Conservation (phyloP, 371 early-diverging fungal species). For the Polyrhizophydium stewartii region DNA sequence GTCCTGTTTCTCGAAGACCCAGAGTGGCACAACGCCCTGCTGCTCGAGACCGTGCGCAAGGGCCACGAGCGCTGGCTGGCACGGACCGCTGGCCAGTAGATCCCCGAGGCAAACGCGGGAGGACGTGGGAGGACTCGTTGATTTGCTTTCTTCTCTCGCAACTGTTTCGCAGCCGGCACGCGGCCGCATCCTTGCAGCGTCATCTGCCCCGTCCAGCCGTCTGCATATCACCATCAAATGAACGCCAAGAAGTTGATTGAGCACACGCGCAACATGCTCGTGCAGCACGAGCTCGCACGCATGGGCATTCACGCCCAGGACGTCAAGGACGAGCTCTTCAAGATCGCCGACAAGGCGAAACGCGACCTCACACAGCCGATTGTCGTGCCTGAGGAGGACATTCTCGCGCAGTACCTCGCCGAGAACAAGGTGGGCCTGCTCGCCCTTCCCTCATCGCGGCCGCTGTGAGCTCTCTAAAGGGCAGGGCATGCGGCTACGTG, state of each 20-base stretch:
- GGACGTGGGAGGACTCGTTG: too few relatives aligned
- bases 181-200: too few relatives aligned
- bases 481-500: too few relatives aligned
- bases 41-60: background rate
- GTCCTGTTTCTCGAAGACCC: slow-evolving; percentile 26
- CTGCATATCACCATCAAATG: too few relatives aligned
- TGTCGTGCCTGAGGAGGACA: slow-evolving; percentile 24
- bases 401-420: slow-evolving; percentile 21
- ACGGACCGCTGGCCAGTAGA: too few relatives aligned
- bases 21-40: slow-evolving; percentile 20
- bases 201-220: too few relatives aligned
- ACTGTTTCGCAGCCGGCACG: too few relatives aligned
- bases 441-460: too few relatives aligned
- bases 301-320: slow-evolving; percentile 3
- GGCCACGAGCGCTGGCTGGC: too few relatives aligned
- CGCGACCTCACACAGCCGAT: slow-evolving; percentile 22
- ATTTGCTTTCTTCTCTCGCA: too few relatives aligned
- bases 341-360: slow-evolving; percentile 5
- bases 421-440: slow-evolving; percentile 23
- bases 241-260: slow-evolving; percentile 3
- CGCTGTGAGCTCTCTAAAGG: too few relatives aligned
- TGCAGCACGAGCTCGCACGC: slow-evolving; percentile 1
- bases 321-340: slow-evolving; percentile 8
- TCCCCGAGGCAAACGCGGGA: too few relatives aligned
- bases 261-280: slow-evolving; percentile 4